Evolutionary conservation across 495 filamentous ascomycete genomes (phyloP).

Genomic region (Penicillium canariense): DNA sequence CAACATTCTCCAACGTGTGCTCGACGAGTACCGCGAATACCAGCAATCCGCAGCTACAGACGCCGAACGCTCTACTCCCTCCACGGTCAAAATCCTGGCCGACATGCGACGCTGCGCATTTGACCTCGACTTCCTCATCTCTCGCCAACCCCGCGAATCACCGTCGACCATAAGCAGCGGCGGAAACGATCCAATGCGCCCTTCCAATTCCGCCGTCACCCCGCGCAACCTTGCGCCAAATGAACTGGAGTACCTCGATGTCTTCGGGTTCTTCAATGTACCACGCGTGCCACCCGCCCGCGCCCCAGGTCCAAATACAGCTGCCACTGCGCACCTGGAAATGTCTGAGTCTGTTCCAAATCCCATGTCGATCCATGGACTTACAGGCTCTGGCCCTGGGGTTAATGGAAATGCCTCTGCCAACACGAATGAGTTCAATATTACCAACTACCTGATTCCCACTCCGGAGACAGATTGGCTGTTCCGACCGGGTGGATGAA

Average conservation of each 20-base stretch:
- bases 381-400: constrained; percentile 27
- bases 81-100: constrained; percentile 78
- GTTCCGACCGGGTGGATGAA: constrained; percentile 37
- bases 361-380: constrained; percentile 44
- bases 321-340: constrained; percentile 19
- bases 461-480: constrained; percentile 50
- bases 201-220: constrained; percentile 26
- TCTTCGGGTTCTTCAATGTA: constrained; percentile 92
- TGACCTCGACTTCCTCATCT: constrained; percentile 84
- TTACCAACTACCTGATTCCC: constrained; percentile 48
- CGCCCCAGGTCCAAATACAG: constrained; percentile 24
- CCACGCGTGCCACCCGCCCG: constrained; percentile 60
- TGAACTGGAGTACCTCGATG: constrained; percentile 86
- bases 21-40: constrained; percentile 79
- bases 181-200: constrained; percentile 21
- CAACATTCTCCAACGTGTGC: constrained; percentile 72
- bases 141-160: constrained; percentile 67
- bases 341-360: constrained; percentile 35
- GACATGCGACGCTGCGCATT: constrained; percentile 85
- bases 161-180: constrained; percentile 31
- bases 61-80: constrained; percentile 72
- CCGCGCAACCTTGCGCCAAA: constrained; percentile 68
- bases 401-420: constrained; percentile 22
- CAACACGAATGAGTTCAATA: constrained; percentile 46
- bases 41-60: constrained; percentile 55